phyloP scores from a whole-genome alignment of 306 rosid species.

The Sechiopsis laciniata region DNA sequence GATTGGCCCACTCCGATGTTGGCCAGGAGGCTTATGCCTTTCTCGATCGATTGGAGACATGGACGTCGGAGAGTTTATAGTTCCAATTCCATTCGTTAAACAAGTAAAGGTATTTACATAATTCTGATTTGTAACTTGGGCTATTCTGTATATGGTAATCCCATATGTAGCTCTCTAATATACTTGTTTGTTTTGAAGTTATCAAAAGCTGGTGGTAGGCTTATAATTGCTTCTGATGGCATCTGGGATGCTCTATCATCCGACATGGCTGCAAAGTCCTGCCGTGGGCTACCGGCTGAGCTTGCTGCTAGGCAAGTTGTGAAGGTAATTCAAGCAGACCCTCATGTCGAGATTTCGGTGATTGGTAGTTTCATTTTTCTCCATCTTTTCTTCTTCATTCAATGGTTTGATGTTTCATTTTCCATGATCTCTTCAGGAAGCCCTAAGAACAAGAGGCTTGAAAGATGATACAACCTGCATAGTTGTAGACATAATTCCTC shows the following conservation, averaged over 20 bases:
- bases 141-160: background rate
- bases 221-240: constrained; percentile 89
- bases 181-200: constrained; percentile 39
- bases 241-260: constrained; percentile 95
- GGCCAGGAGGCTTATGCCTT: constrained; percentile 99
- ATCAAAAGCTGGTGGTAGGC: constrained; percentile 87
- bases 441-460: constrained; percentile 69
- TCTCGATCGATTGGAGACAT: constrained; percentile 94
- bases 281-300: constrained; percentile 87
- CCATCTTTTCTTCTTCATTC: background rate
- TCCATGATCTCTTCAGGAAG: constrained; percentile 48
- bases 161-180: constrained; percentile 27
- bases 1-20: constrained; percentile 98
- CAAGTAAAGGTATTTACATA: constrained; percentile 71
- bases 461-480: constrained; percentile 94
- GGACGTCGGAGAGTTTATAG: constrained; percentile 97
- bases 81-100: constrained; percentile 86
- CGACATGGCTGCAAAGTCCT: constrained; percentile 76
- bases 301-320: constrained; percentile 92
- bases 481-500: constrained; percentile 84
- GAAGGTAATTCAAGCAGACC: constrained; percentile 46
- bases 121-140: background rate
- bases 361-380: background rate
- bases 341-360: background rate
- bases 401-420: background rate